These are phyloP conservation scores for Fusarium duplospermum DNA, from an alignment of 2,329 filamentous ascomycete species.

Conservation along the genomic window DNA sequence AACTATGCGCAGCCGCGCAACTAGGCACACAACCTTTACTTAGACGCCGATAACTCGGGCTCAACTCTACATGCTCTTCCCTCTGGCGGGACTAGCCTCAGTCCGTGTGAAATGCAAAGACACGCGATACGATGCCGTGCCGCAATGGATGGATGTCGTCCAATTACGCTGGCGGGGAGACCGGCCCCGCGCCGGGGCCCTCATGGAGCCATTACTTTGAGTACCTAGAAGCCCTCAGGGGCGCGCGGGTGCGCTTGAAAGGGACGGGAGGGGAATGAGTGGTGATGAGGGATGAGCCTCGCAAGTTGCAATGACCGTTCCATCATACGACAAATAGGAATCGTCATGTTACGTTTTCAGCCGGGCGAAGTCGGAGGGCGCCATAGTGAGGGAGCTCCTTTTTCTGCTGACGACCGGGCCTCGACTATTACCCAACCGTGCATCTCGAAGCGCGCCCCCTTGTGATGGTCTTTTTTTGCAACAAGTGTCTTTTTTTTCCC, in stretches of 20 bases:
- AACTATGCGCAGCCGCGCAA: conserved; percentile 1
- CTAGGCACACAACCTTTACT: conserved; percentile 6
- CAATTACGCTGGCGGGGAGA: conserved; percentile 31
- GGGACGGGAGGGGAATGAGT: conserved; percentile 7
- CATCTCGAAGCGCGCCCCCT: conserved; percentile 25
- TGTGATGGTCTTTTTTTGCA: conserved; percentile 30
- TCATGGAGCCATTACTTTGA: not conserved
- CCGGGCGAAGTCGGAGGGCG: conserved; percentile 38
- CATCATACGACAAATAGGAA: conserved; percentile 41
- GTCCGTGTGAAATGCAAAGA: conserved; percentile 27
- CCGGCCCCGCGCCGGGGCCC: conserved; percentile 23
- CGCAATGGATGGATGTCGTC: conserved; percentile 5
- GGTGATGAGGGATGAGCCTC: conserved; percentile 20
- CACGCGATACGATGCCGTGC: conserved; percentile 29
- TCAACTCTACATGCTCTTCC: not conserved
- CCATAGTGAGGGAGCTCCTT: conserved; percentile 3
- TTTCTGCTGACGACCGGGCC: conserved; percentile 24
- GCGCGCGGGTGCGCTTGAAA: conserved; percentile 4
- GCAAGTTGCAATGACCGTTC: conserved; percentile 21
- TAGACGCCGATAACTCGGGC: not conserved
- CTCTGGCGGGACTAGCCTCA: not conserved
- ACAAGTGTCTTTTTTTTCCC: conserved; percentile 20
- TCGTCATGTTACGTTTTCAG: conserved; percentile 35
- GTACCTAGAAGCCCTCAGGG: conserved; percentile 14
- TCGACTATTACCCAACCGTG: conserved; percentile 40